Evolutionary conservation across 2,329 filamentous ascomycete genomes (phyloP).

Genomic region (Diaporthe nobilis): DNA sequence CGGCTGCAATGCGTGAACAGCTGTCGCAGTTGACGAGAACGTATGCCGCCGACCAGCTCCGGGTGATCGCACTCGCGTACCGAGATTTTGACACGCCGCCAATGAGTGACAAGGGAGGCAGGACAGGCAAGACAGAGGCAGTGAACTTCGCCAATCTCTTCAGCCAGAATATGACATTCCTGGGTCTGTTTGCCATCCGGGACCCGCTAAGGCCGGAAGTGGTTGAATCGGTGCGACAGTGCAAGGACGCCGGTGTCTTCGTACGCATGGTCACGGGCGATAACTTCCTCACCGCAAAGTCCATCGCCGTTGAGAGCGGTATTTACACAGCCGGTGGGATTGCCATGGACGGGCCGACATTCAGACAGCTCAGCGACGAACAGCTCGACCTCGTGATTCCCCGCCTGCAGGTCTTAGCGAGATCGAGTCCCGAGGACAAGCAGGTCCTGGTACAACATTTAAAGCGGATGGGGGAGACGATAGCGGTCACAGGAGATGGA

Average conservation of each 20-base stretch:
- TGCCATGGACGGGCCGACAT: conserved; percentile 72
- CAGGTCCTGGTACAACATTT: conserved; percentile 63
- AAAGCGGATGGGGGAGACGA: conserved; percentile 51
- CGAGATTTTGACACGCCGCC: conserved; percentile 78
- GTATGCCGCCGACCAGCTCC: conserved; percentile 35
- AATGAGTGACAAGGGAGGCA: conserved; percentile 70
- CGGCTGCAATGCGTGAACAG: not conserved
- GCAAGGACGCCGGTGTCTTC: conserved; percentile 73
- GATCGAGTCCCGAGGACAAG: conserved; percentile 68
- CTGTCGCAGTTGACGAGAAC: conserved; percentile 5
- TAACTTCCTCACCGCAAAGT: conserved; percentile 74
- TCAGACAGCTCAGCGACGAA: conserved; percentile 61
- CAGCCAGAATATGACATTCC: conserved; percentile 36
- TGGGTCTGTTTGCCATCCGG: conserved; percentile 48
- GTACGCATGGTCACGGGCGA: conserved; percentile 80
- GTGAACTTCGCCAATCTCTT: conserved; percentile 24
- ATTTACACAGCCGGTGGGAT: conserved; percentile 63
- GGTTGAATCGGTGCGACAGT: conserved; percentile 71
- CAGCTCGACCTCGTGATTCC: conserved; percentile 68
- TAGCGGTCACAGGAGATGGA: conserved; percentile 73
- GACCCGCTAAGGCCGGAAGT: conserved; percentile 76
- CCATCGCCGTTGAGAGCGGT: conserved; percentile 69
- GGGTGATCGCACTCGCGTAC: conserved; percentile 73
- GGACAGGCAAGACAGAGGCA: conserved; percentile 58
- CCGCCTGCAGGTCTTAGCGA: conserved; percentile 64